phyloP scores from a whole-genome alignment of 2,329 filamentous ascomycete species.

The Fusarium continuum region DNA sequence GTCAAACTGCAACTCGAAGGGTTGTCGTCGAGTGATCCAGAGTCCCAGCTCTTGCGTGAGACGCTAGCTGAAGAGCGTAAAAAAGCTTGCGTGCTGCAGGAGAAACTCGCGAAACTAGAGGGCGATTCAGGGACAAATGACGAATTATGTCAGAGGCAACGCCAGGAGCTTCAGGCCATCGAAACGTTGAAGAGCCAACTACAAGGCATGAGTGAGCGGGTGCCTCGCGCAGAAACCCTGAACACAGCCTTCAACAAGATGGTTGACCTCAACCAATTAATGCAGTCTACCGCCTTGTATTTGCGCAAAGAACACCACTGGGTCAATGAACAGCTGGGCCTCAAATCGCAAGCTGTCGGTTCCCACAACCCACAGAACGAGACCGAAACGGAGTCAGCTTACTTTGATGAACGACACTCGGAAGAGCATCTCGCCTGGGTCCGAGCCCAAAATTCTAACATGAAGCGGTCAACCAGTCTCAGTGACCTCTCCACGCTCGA shows the following conservation, averaged over 20 bases:
- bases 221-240: constrained; percentile 40
- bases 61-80: constrained; percentile 21
- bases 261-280: constrained; percentile 39
- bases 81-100: constrained; percentile 13
- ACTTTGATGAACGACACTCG: background rate
- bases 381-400: background rate
- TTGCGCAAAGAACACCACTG: constrained; percentile 44
- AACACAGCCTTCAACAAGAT: constrained; percentile 42
- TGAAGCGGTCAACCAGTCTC: background rate
- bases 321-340: constrained; percentile 41
- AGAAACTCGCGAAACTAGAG: constrained; percentile 39
- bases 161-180: constrained; percentile 43
- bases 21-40: background rate
- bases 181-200: constrained; percentile 40
- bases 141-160: constrained; percentile 41
- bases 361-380: background rate
- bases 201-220: constrained; percentile 33
- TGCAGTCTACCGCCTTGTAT: constrained; percentile 45
- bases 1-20: constrained; percentile 28
- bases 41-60: constrained; percentile 8
- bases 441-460: background rate
- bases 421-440: background rate
- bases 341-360: background rate
- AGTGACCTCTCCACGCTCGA: background rate
- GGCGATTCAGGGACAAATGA: constrained; percentile 25